Conservation (phyloP, 2,329 filamentous ascomycete species). For the Pezicula radicicola region DNA sequence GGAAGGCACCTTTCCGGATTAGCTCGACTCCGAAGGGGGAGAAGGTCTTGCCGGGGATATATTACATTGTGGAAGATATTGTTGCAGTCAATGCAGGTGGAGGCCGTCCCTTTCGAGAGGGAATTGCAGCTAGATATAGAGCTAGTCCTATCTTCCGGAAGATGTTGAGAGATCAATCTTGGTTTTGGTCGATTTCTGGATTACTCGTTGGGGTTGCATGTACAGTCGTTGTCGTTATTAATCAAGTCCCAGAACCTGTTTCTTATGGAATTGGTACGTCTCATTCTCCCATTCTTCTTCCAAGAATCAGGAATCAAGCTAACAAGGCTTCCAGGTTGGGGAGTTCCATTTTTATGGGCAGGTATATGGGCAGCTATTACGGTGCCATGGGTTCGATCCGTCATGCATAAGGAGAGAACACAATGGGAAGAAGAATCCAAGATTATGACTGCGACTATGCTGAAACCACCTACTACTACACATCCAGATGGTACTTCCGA, state of each 20-base stretch:
- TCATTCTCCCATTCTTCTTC: not conserved
- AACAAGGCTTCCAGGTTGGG: constrained; percentile 12
- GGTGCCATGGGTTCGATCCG: constrained; percentile 12
- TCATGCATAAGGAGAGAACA: constrained; percentile 10
- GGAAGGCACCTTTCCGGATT: constrained; percentile 55
- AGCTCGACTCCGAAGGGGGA: constrained; percentile 60
- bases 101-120: constrained; percentile 43
- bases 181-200: constrained; percentile 39
- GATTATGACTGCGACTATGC: not conserved
- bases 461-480: not conserved
- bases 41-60: constrained; percentile 55
- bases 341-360: constrained; percentile 17
- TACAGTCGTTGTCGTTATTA: constrained; percentile 22
- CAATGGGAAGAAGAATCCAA: constrained; percentile 2
- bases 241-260: constrained; percentile 11
- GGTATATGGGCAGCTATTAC: constrained; percentile 17
- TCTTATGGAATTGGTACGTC: constrained; percentile 17
- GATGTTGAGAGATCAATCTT: constrained; percentile 37
- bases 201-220: constrained; percentile 33
- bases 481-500: not conserved
- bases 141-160: constrained; percentile 38
- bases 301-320: not conserved
- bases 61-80: constrained; percentile 66
- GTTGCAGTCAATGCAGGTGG: constrained; percentile 64
- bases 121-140: constrained; percentile 37